Percentiles rank a stretch among this genome's conserved stretches.
Evolutionary conservation across 2,329 filamentous ascomycete genomes (phyloP).

Genomic region (Claviceps capensis): DNA sequence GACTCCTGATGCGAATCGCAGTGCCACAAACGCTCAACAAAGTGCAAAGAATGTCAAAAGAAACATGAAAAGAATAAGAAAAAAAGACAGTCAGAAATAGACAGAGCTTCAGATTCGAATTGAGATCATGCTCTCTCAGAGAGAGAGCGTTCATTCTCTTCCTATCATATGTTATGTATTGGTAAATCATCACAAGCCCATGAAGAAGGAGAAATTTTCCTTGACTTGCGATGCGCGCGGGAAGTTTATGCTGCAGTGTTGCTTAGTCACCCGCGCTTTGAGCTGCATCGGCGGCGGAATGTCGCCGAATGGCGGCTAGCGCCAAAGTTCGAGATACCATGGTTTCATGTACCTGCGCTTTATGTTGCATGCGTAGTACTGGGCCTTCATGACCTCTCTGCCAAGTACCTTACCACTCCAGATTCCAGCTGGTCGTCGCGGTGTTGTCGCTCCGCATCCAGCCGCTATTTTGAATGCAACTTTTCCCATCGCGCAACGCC

Average conservation of each 20-base stretch:
- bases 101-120: constrained; percentile 45
- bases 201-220: constrained; percentile 14
- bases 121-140: constrained; percentile 46
- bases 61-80: neutral
- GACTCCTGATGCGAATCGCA: no score
- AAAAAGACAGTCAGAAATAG: neutral
- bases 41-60: neutral
- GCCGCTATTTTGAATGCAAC: constrained; percentile 1
- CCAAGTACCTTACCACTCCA: neutral
- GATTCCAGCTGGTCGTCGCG: neutral
- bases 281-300: neutral
- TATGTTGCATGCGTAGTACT: neutral
- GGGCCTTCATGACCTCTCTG: neutral
- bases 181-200: constrained; percentile 48
- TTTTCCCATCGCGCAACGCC: neutral
- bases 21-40: neutral
- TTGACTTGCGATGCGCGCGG: neutral
- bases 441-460: neutral
- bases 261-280: constrained; percentile 1
- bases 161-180: constrained; percentile 46
- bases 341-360: neutral
- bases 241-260: neutral
- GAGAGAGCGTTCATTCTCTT: constrained; percentile 52
- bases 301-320: neutral
- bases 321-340: neutral